These are phyloP conservation scores for Triticum urartu DNA, from an alignment of 176 grass and related monocot genomes.

Conservation along the genomic window DNA sequence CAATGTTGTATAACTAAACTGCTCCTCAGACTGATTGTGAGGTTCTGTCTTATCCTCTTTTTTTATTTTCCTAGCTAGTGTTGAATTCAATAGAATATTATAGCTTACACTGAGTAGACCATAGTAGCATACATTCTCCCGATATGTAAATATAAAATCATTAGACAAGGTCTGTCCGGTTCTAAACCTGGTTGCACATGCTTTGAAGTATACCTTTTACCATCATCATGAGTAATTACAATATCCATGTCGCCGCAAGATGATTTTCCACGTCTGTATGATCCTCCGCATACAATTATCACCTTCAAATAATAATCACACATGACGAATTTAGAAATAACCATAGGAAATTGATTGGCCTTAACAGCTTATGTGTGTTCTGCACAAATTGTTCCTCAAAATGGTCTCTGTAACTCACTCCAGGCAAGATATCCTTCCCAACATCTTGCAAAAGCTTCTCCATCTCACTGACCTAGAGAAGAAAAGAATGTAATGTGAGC, in stretches of 20 bases:
- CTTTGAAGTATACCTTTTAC: slow-evolving; percentile 58
- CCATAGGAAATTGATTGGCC: background rate
- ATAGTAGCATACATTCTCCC: background rate
- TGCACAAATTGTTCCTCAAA: slow-evolving; percentile 1
- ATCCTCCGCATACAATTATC: slow-evolving; percentile 89
- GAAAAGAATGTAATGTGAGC: slow-evolving; percentile 12
- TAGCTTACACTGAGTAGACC: background rate
- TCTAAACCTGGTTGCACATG: background rate
- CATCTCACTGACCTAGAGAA: slow-evolving; percentile 80
- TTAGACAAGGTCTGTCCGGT: background rate
- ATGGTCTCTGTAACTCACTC: slow-evolving; percentile 51
- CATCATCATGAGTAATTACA: slow-evolving; percentile 87
- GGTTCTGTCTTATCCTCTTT: background rate
- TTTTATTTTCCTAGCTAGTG: background rate
- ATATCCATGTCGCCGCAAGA: slow-evolving; percentile 96
- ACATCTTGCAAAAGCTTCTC: slow-evolving; percentile 78
- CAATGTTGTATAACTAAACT: background rate
- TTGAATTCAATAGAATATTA: background rate
- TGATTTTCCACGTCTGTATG: slow-evolving; percentile 94
- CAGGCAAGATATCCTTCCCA: slow-evolving; percentile 68
- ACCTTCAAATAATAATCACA: slow-evolving; percentile 50
- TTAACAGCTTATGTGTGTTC: slow-evolving; percentile 8
- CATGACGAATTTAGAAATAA: background rate
- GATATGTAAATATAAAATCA: background rate
- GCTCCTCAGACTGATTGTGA: background rate